Evolutionary conservation across 225 moss, liverwort and hornwort species (phyloP).

Genomic region (Anthoceros angustus): DNA sequence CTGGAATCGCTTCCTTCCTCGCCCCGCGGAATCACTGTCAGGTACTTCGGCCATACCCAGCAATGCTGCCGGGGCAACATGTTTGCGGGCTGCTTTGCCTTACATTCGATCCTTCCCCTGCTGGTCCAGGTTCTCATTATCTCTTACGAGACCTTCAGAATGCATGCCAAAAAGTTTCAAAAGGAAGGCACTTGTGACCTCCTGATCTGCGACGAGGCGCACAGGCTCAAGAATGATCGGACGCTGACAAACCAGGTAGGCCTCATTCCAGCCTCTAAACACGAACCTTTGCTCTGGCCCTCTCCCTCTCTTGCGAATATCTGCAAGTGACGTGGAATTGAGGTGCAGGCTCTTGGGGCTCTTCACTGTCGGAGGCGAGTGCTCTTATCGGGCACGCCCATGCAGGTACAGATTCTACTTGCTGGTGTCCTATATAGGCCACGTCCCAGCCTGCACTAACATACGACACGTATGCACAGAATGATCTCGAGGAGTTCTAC

Average conservation of each 20-base stretch:
- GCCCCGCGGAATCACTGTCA: conserved; percentile 69
- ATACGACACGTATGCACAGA: conserved; percentile 22
- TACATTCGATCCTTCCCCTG: not conserved
- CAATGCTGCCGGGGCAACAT: not conserved
- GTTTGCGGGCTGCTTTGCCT: not conserved
- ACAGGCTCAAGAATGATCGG: conserved; percentile 90
- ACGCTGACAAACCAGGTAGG: conserved; percentile 89
- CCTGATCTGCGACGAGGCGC: conserved; percentile 94
- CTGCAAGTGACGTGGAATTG: not conserved
- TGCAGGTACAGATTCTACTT: conserved; percentile 41
- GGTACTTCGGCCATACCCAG: conserved; percentile 16
- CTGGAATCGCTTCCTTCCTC: conserved; percentile 69
- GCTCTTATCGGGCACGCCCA: conserved; percentile 86
- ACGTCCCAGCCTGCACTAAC: not conserved
- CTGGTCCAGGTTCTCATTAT: conserved; percentile 64
- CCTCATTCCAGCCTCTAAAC: not conserved
- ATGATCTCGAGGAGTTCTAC: conserved; percentile 92
- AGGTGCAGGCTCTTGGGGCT: conserved; percentile 68
- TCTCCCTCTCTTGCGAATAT: conserved; percentile 16
- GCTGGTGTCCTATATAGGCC: not conserved
- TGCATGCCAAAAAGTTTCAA: conserved; percentile 71
- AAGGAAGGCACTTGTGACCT: conserved; percentile 95
- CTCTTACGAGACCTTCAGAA: conserved; percentile 91
- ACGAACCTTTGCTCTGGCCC: not conserved
- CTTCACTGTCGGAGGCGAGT: conserved; percentile 84